These are phyloP conservation scores for Podaxis mareebaensis DNA, from an alignment of 768 basidiomycete genomes.

Conservation along the genomic window DNA sequence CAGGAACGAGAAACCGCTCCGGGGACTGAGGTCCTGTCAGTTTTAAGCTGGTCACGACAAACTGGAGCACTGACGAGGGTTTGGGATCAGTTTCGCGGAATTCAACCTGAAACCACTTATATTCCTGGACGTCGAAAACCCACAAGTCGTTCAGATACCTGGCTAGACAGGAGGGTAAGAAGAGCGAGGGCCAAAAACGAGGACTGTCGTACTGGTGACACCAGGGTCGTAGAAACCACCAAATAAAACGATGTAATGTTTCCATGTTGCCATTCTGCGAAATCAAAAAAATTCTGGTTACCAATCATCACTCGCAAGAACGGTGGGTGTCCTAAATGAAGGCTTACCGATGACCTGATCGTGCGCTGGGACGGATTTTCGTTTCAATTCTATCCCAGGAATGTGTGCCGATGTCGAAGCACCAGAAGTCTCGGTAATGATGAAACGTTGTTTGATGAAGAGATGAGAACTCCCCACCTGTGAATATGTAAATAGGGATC, in stretches of 20 bases:
- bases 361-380: slow-evolving; percentile 73
- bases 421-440: slow-evolving; percentile 90
- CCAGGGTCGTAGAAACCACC: slow-evolving; percentile 93
- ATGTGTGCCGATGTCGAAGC: slow-evolving; percentile 77
- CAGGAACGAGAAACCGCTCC: slow-evolving; percentile 86
- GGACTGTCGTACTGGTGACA: slow-evolving; percentile 56
- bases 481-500: neutral
- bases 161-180: slow-evolving; percentile 40
- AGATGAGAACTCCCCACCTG: slow-evolving; percentile 86
- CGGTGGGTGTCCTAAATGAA: neutral
- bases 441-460: slow-evolving; percentile 82
- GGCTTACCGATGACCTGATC: slow-evolving; percentile 78
- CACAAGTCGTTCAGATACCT: slow-evolving; percentile 83
- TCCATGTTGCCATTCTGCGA: slow-evolving; percentile 86
- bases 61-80: slow-evolving; percentile 59
- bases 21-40: slow-evolving; percentile 43
- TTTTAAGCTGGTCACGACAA: neutral
- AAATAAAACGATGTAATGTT: slow-evolving; percentile 83
- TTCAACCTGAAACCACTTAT: slow-evolving; percentile 81
- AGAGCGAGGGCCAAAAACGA: neutral
- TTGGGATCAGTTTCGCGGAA: slow-evolving; percentile 67
- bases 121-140: slow-evolving; percentile 85
- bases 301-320: neutral
- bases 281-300: slow-evolving; percentile 1
- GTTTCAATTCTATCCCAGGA: slow-evolving; percentile 90